phyloP scores from a whole-genome alignment of 441 rosid genomes.

The Aleurites moluccanus region DNA sequence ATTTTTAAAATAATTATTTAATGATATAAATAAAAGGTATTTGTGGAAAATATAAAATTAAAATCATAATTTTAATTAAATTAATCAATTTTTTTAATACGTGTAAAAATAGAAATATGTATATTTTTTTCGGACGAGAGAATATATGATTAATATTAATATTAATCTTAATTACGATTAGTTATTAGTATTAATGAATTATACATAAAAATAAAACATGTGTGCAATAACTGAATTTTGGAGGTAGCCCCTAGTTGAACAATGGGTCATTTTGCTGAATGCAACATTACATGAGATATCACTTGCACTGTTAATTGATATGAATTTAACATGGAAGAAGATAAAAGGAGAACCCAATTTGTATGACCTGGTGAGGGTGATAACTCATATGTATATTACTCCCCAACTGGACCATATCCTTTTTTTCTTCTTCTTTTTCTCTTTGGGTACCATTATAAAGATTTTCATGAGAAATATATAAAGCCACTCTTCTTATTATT shows the following conservation, averaged over 20 bases:
- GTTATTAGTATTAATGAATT: not conserved
- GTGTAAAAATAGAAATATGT: too few relatives aligned
- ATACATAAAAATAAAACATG: not conserved
- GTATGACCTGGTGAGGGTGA: conserved; percentile 5
- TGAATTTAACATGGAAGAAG: not conserved
- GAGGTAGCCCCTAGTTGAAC: conserved; percentile 1
- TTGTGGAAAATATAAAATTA: too few relatives aligned
- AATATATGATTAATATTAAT: too few relatives aligned
- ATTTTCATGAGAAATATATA: not conserved
- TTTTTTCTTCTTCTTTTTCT: not conserved
- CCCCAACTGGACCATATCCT: not conserved
- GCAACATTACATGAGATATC: conserved; percentile 23
- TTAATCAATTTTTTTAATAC: too few relatives aligned
- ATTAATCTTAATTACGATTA: conserved; percentile 21
- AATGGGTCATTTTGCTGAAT: conserved; percentile 27
- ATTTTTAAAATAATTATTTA: too few relatives aligned
- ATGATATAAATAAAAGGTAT: too few relatives aligned
- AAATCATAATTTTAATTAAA: too few relatives aligned
- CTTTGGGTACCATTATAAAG: not conserved
- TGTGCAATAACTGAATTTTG: not conserved
- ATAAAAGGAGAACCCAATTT: conserved; percentile 13
- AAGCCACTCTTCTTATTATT: not conserved
- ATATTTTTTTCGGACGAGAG: too few relatives aligned
- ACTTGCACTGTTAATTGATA: conserved; percentile 12
- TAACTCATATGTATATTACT: not conserved